phyloP scores from a whole-genome alignment of 2,329 filamentous ascomycete genomes.

The Penicillium brevicompactum region DNA sequence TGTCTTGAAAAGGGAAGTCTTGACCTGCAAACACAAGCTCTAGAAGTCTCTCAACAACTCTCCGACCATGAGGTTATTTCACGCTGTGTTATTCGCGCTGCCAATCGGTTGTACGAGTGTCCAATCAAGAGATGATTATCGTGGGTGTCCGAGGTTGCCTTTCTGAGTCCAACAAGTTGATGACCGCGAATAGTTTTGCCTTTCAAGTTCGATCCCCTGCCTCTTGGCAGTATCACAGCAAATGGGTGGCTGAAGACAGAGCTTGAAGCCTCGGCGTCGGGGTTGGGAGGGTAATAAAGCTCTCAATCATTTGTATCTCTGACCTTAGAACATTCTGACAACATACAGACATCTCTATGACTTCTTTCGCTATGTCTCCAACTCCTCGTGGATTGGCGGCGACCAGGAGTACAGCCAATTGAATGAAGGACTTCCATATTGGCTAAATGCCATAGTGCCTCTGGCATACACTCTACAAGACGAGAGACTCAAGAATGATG shows the following conservation, averaged over 20 bases:
- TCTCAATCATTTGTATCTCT: background rate
- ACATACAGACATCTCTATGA: conserved; percentile 50
- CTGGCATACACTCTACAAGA: conserved; percentile 56
- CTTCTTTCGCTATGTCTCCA: conserved; percentile 58
- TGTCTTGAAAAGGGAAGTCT: background rate
- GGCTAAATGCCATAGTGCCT: conserved; percentile 61
- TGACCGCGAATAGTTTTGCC: conserved; percentile 4
- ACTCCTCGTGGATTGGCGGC: conserved; percentile 57
- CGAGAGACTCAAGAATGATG: conserved; percentile 52
- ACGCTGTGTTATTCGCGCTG: background rate
- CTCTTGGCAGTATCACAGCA: conserved; percentile 54
- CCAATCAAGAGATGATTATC: background rate
- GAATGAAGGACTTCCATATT: conserved; percentile 60
- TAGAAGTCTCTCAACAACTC: too few species aligned
- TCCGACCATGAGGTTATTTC: background rate
- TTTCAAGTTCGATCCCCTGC: conserved; percentile 29
- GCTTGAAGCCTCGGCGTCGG: conserved; percentile 51
- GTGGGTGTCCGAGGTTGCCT: background rate
- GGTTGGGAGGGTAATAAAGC: conserved; percentile 46
- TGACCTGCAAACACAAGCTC: background rate
- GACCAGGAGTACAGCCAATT: conserved; percentile 54
- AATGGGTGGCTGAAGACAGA: conserved; percentile 57
- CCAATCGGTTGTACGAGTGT: background rate
- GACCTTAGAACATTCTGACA: background rate
- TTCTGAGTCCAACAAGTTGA: background rate